Evolutionary conservation across 2,329 filamentous ascomycete species (phyloP), one percentile per base, ranked within the genome.

Genomic region (Xylariaceae sp.): DNA sequence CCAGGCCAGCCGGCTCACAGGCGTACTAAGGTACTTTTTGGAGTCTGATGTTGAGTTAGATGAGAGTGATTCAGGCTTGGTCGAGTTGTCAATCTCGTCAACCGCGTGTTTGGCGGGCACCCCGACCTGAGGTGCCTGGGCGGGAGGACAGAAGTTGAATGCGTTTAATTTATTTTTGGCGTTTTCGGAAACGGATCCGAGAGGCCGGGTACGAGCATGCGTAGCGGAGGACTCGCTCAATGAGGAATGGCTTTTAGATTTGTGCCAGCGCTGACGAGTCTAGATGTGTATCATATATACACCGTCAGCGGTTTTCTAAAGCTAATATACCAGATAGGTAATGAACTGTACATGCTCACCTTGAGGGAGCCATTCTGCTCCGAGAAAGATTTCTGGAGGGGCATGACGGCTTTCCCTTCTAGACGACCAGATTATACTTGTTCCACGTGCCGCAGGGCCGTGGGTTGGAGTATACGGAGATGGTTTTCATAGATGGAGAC

Each of bases 141-240:
- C 59, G 7, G 71, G 66, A 13, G 75, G 72, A 48, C 75, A 72
- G 58, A 83, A 85, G 52, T 80, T 80, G 64, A 81, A 81, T 30
- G 71, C 70, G 54, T 77, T 79, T 30, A 86, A 73, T 63, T 85
- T 86, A 58, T 73, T 80, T 64, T 81, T 85, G 10, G 83, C 84
- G 8, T 73, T 74, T 30, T 80, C 75, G 37, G 83, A 85, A 12
- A 83, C 73, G 16, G 78, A 76, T 30, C 75, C 71, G 6, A 77
- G 67, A 37, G 75, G 67, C 36, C 69, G 71, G 10, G 71, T 49
- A 63, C 47, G 46, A 41, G 42, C 16, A 47, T 58, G 58, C 46
- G 54, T 47, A 15, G 68, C 68, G 29, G 68, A 69, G 18, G 67
- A 67, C 52, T 71, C 66, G 43, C 64, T 62, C 39, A 68, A 69